Percentiles rank a stretch among this genome's conserved stretches.
phyloP scores from a whole-genome alignment of 176 grass and related monocot genomes.

The Oropetium thomaeum region DNA sequence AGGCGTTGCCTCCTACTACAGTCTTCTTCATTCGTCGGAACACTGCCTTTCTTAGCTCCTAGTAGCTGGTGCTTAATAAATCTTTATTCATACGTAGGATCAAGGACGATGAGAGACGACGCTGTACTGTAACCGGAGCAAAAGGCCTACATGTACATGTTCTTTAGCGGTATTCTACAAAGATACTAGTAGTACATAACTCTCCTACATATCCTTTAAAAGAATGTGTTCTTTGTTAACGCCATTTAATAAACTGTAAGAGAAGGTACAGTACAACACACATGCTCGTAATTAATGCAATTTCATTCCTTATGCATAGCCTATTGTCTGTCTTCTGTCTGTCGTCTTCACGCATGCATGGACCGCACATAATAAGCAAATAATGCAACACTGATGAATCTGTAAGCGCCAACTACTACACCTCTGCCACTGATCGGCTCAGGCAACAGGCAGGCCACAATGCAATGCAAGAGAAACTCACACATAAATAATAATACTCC shows the following conservation, averaged over 20 bases:
- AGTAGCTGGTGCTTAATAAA: too few relatives aligned
- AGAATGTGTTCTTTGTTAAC: background rate
- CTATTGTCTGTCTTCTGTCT: constrained; percentile 5
- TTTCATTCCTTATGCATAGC: constrained; percentile 35
- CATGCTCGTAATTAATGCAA: constrained; percentile 34
- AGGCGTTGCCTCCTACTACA: background rate
- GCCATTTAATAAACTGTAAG: background rate
- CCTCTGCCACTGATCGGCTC: constrained; percentile 23
- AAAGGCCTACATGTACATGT: too few relatives aligned
- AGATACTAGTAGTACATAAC: too few relatives aligned
- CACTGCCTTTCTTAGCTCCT: too few relatives aligned
- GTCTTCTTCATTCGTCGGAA: background rate
- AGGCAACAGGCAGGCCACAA: constrained; percentile 37
- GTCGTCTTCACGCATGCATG: constrained; percentile 1
- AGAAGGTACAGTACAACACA: constrained; percentile 5
- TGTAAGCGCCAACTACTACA: constrained; percentile 23
- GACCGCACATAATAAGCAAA: constrained; percentile 35
- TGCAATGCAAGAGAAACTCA: constrained; percentile 17
- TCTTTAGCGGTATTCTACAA: too few relatives aligned
- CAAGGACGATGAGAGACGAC: too few relatives aligned
- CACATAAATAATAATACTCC: too few relatives aligned
- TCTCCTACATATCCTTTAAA: too few relatives aligned
- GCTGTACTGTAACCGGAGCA: too few relatives aligned
- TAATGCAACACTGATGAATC: constrained; percentile 22
- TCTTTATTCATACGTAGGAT: too few relatives aligned